phyloP scores from a whole-genome alignment of 2,329 filamentous ascomycete species.

The Ciborinia camelliae region DNA sequence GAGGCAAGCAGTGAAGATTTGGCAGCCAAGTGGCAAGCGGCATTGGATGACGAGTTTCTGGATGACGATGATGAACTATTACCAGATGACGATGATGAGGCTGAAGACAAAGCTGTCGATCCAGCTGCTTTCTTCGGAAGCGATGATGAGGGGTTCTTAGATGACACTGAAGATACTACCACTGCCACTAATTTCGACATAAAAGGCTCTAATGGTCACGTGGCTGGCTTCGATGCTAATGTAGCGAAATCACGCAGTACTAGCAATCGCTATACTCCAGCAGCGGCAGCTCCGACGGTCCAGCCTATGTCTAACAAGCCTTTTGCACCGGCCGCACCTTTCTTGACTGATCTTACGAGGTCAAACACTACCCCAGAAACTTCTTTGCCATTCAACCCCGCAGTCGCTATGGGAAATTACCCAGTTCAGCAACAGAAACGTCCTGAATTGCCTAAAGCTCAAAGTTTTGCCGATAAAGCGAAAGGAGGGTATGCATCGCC shows the following conservation, averaged over 20 bases:
- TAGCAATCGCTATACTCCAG: slow-evolving; percentile 34
- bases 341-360: slow-evolving; percentile 35
- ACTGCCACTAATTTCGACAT: slow-evolving; percentile 26
- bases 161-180: slow-evolving; percentile 46
- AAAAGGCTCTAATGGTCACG: slow-evolving; percentile 36
- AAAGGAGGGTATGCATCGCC: slow-evolving; percentile 93
- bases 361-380: slow-evolving; percentile 20
- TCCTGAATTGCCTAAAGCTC: slow-evolving; percentile 55
- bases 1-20: slow-evolving; percentile 53
- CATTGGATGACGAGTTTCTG: slow-evolving; percentile 68
- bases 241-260: slow-evolving; percentile 24
- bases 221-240: slow-evolving; percentile 26
- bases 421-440: slow-evolving; percentile 34
- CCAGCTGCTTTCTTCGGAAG: slow-evolving; percentile 69
- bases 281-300: slow-evolving; percentile 20
- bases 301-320: slow-evolving; percentile 24
- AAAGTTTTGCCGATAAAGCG: slow-evolving; percentile 86
- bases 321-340: slow-evolving; percentile 34
- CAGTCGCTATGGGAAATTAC: slow-evolving; percentile 25
- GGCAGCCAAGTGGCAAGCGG: slow-evolving; percentile 78
- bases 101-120: slow-evolving; percentile 51
- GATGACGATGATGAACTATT: slow-evolving; percentile 57
- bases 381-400: slow-evolving; percentile 27
- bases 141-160: slow-evolving; percentile 81
- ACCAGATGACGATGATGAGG: slow-evolving; percentile 50